Conservation (phyloP, 768 basidiomycete species). For the Lenzites betulinus region DNA sequence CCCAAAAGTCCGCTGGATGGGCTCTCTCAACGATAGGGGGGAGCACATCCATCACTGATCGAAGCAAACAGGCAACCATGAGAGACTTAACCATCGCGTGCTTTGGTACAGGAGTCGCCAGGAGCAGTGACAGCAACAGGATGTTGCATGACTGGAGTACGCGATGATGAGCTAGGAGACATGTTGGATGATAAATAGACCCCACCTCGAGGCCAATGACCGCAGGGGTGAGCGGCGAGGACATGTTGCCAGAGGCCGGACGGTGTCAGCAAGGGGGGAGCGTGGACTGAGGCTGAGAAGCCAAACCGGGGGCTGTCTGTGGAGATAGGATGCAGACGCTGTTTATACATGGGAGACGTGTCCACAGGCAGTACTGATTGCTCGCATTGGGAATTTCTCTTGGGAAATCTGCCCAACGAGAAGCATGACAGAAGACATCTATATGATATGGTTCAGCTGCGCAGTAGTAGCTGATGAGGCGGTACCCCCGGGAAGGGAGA, state of each 20-base stretch:
- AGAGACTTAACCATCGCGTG: conserved; percentile 27
- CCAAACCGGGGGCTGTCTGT: not conserved
- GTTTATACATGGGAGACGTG: not conserved
- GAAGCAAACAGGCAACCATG: conserved; percentile 20
- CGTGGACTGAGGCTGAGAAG: not conserved
- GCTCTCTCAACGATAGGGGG: conserved; percentile 14
- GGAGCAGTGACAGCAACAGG: conserved; percentile 12
- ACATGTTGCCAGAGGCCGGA: not conserved
- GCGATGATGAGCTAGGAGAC: not conserved
- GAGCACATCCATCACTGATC: conserved; percentile 20
- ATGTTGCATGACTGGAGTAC: conserved; percentile 12
- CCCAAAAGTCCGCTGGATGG: not conserved
- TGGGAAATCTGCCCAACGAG: conserved; percentile 16
- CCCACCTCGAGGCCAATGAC: conserved; percentile 25
- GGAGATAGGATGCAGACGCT: not conserved
- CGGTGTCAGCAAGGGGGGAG: not conserved
- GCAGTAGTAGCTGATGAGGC: conserved; percentile 1
- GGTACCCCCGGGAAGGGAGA: not conserved
- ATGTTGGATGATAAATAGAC: no score
- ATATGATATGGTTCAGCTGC: conserved; percentile 12
- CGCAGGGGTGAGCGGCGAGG: conserved; percentile 9
- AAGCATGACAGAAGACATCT: conserved; percentile 8
- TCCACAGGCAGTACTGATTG: not conserved
- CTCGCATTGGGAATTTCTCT: not conserved
- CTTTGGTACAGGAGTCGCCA: conserved; percentile 25